Base-by-base conservation (phyloP, 2,329 filamentous ascomycete genomes). In the Colletotrichum sp. region DNA sequence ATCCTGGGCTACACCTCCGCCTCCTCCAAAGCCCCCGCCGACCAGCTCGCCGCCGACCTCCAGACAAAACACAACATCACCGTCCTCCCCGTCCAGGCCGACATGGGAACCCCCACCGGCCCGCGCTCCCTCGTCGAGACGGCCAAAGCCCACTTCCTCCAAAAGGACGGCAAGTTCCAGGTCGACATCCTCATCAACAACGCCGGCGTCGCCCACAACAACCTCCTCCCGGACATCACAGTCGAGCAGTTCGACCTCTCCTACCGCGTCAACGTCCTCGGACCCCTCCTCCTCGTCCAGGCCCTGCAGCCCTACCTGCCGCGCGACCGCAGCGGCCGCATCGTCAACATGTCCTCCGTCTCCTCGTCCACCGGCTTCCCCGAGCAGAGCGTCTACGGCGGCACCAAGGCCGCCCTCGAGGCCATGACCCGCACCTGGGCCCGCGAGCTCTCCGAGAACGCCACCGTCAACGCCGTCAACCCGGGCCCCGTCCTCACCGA, bases 181-280 rank as follows among this genome's bases (percentile, higher is more conserved):
- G 90, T 98, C 81, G 95, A 98, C 85, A 95, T 98, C 77, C 87
- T 98, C 69, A 88, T 98, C 87, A 98, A 98, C 90, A 98, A 98
- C 84, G 95, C 96, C 34, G 96, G 95, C 70, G 87, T 93, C 8
- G 87, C 91, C 36, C 86, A 90, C 52, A 96, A 97, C 85, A 90
- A 93, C 79, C 83, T 87, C 30, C 86, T 94, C 28, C 89, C 91
- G 67, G 90, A 94, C 32, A 90, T 95, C 77, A 90, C 89, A 6
- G 82, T 88, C 8, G 88, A 89, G 15, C 90, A 96, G 80, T 98
- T 96, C 86, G 89, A 92, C 59, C 87, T 89, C 79, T 92, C 94
- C 72, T 98, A 95, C 87, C 90, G 91, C 72, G 90, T 97, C 85
- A 98, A 98, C 81, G 95, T 98, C 26, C 90, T 95, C 12, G 95